phyloP scores from a whole-genome alignment of 1,284 basidiomycete genomes.

The Ustilago crameri region DNA sequence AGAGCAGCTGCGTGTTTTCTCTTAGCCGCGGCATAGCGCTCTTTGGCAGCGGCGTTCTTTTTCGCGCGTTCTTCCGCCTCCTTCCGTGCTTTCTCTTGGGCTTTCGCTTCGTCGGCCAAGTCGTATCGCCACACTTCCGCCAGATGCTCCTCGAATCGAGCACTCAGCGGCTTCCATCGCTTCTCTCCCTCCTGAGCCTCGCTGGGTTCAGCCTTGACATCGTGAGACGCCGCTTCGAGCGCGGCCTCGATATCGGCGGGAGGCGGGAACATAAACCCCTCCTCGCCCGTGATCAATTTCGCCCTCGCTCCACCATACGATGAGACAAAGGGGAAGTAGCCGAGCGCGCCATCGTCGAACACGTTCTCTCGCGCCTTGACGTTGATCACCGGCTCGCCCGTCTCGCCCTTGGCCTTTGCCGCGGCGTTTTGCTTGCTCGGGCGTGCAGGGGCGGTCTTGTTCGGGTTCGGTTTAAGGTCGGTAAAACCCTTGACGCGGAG shows the following conservation, averaged over 20 bases:
- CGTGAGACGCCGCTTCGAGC: slow-evolving; percentile 24
- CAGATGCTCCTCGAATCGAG: slow-evolving; percentile 49
- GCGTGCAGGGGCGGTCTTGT: slow-evolving; percentile 14
- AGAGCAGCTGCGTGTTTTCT: slow-evolving; percentile 34
- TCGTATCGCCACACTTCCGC: slow-evolving; percentile 54
- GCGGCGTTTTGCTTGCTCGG: slow-evolving; percentile 2
- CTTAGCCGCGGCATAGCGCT: slow-evolving; percentile 35
- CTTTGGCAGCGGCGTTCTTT: slow-evolving; percentile 22
- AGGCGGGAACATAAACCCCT: slow-evolving; percentile 80
- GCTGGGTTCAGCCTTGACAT: no score
- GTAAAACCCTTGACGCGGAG: slow-evolving; percentile 69
- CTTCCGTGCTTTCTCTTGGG: slow-evolving; percentile 20
- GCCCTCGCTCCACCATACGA: slow-evolving; percentile 90
- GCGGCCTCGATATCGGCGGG: slow-evolving; percentile 51
- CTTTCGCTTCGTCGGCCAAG: slow-evolving; percentile 49
- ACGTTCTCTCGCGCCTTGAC: slow-evolving; percentile 73
- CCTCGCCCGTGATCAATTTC: slow-evolving; percentile 81
- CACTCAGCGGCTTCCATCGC: slow-evolving; percentile 44
- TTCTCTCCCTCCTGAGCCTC: background rate
- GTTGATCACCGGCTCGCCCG: slow-evolving; percentile 50
- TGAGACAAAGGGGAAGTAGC: slow-evolving; percentile 95
- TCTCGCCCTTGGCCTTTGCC: slow-evolving; percentile 10
- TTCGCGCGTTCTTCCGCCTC: slow-evolving; percentile 30
- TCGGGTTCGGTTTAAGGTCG: slow-evolving; percentile 12
- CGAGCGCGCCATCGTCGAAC: slow-evolving; percentile 92